phyloP scores from a whole-genome alignment of 139 green algal genomes.

The Chlorokybus atmophyticus region DNA sequence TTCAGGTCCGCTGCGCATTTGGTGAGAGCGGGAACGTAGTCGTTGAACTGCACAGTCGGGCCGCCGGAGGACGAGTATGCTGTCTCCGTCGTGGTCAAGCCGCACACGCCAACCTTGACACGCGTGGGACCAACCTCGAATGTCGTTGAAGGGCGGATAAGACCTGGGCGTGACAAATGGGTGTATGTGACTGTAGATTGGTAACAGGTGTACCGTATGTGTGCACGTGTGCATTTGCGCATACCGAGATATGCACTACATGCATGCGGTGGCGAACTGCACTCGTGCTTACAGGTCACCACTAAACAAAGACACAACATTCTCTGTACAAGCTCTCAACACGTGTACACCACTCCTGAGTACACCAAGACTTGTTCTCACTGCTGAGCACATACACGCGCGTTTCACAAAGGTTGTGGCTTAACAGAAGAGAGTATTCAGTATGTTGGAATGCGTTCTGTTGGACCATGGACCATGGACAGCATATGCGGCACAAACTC shows the following conservation, averaged over 20 bases:
- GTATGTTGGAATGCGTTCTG: neutral
- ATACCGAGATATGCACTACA: neutral
- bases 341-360: neutral
- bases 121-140: neutral
- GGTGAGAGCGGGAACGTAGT: neutral
- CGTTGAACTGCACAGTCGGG: conserved; percentile 11
- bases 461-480: neutral
- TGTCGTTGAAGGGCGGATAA: neutral
- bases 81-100: conserved; percentile 14
- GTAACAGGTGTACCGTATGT: neutral
- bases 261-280: neutral
- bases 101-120: conserved; percentile 18
- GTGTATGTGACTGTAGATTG: too few relatives aligned
- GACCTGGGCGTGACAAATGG: neutral
- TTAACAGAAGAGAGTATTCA: neutral
- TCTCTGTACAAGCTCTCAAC: neutral
- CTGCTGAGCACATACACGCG: neutral
- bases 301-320: neutral
- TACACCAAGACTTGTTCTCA: neutral
- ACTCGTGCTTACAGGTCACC: neutral
- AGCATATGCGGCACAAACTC: neutral
- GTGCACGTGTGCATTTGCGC: neutral
- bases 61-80: conserved; percentile 2
- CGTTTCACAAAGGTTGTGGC: neutral
- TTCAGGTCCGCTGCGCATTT: conserved; percentile 9